phyloP scores from a whole-genome alignment of 371 early-diverging fungal species.

The Mucor velutinosus region DNA sequence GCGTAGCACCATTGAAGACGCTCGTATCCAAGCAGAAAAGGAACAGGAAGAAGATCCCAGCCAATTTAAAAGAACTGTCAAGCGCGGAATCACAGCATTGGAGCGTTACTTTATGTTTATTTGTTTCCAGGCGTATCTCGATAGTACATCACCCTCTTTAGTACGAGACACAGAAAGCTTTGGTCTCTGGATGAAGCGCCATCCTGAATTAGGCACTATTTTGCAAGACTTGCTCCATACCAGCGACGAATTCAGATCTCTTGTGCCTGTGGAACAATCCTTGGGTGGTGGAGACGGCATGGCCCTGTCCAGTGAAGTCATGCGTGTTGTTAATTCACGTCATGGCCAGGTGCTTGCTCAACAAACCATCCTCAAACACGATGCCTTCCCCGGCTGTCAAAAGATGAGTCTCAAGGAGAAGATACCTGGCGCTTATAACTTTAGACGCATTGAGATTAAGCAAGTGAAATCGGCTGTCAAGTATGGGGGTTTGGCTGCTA shows the following conservation, averaged over 20 bases:
- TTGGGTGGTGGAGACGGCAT: constrained; percentile 66
- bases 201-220: constrained; percentile 64
- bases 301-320: constrained; percentile 65
- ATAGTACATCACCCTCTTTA: constrained; percentile 40
- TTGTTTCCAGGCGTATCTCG: constrained; percentile 64
- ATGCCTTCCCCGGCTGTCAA: constrained; percentile 76
- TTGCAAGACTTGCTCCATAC: constrained; percentile 44
- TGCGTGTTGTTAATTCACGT: constrained; percentile 59
- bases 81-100: constrained; percentile 48
- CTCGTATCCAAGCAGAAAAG: constrained; percentile 53
- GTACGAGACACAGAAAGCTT: constrained; percentile 55
- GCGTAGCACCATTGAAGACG: constrained; percentile 58
- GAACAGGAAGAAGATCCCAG: constrained; percentile 33
- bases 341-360: constrained; percentile 67
- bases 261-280: constrained; percentile 62
- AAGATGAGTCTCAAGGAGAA: constrained; percentile 67
- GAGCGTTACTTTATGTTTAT: constrained; percentile 69
- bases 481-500: constrained; percentile 53
- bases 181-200: constrained; percentile 61
- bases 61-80: constrained; percentile 35
- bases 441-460: constrained; percentile 56
- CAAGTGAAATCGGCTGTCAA: constrained; percentile 46
- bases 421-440: constrained; percentile 71
- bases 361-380: constrained; percentile 70
- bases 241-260: constrained; percentile 30